phyloP scores from a whole-genome alignment of 2,329 filamentous ascomycete genomes.

The Leptographium galeiforme region DNA sequence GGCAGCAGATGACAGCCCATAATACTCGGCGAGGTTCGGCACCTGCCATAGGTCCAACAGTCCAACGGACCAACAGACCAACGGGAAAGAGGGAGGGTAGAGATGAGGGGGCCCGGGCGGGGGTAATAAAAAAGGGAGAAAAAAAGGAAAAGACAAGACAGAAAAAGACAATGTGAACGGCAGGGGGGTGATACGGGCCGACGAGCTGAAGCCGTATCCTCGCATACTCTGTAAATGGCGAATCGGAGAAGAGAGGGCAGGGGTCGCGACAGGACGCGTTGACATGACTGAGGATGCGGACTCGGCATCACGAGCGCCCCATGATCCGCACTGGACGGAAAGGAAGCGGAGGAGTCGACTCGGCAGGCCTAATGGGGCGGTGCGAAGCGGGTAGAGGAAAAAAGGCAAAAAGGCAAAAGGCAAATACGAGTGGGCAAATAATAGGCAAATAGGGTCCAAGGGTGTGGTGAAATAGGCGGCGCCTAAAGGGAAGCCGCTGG shows the following conservation, averaged over 20 bases:
- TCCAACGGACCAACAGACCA: not conserved
- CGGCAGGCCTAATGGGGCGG: not conserved
- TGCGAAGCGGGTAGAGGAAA: not conserved
- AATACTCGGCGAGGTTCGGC: not conserved
- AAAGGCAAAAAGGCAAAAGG: not conserved
- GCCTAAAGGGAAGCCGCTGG: not conserved
- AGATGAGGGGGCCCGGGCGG: not conserved
- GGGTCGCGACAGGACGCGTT: too few species aligned
- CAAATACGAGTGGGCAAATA: not conserved
- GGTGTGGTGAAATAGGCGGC: not conserved
- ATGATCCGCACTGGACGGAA: not conserved
- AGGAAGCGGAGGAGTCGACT: not conserved
- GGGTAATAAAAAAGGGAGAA: not conserved
- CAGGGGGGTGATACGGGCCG: too few species aligned
- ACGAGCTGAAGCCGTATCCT: too few species aligned
- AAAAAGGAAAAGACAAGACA: too few species aligned
- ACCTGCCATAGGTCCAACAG: not conserved
- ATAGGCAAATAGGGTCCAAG: not conserved
- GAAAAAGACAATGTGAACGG: too few species aligned
- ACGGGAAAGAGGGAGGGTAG: too few species aligned
- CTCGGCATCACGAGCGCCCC: too few species aligned
- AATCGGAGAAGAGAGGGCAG: too few species aligned
- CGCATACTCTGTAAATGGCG: too few species aligned
- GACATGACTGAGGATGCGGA: too few species aligned
- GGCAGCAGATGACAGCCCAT: not conserved